Percentiles rank a stretch among this genome's conserved stretches.
These are phyloP conservation scores for Talaromyces pinophilus DNA, from an alignment of 2,329 filamentous ascomycete species.

Conservation along the genomic window DNA sequence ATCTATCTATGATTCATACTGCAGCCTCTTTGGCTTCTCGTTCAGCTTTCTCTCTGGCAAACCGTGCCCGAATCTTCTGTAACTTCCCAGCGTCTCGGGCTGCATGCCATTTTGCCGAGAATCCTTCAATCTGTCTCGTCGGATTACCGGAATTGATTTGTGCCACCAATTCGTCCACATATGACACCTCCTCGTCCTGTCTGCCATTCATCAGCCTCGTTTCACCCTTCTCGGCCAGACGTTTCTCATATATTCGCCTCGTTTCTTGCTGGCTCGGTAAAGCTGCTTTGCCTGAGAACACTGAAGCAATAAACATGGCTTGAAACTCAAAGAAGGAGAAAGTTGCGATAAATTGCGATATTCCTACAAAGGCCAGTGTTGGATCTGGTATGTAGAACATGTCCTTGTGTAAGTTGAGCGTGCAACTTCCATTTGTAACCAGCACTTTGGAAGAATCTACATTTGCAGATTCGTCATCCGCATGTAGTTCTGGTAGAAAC, in stretches of 20 bases:
- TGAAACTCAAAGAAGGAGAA: constrained; percentile 72
- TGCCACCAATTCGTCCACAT: constrained; percentile 12
- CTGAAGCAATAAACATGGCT: constrained; percentile 60
- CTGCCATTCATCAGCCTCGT: constrained; percentile 17
- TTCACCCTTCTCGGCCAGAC: constrained; percentile 5
- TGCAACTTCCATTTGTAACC: constrained; percentile 63
- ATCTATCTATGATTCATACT: not conserved
- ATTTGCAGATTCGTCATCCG: constrained; percentile 46
- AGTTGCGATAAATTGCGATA: constrained; percentile 66
- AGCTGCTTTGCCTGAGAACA: constrained; percentile 54
- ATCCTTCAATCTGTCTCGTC: not conserved
- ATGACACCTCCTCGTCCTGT: constrained; percentile 13
- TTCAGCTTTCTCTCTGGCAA: constrained; percentile 16
- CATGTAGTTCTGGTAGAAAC: constrained; percentile 58
- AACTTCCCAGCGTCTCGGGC: constrained; percentile 13
- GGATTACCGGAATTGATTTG: constrained; percentile 3
- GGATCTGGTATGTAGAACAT: constrained; percentile 73
- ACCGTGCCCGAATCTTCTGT: constrained; percentile 19
- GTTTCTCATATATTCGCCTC: constrained; percentile 7
- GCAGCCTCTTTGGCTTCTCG: not conserved
- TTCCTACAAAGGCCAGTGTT: constrained; percentile 64
- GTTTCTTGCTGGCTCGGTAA: constrained; percentile 47
- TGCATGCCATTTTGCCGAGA: constrained; percentile 18
- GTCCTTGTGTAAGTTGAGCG: constrained; percentile 69
- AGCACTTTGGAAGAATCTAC: constrained; percentile 56